Percentiles rank a stretch among this genome's conserved stretches.
phyloP scores from a whole-genome alignment of 176 grass and related monocot species.

The Cocos nucifera region DNA sequence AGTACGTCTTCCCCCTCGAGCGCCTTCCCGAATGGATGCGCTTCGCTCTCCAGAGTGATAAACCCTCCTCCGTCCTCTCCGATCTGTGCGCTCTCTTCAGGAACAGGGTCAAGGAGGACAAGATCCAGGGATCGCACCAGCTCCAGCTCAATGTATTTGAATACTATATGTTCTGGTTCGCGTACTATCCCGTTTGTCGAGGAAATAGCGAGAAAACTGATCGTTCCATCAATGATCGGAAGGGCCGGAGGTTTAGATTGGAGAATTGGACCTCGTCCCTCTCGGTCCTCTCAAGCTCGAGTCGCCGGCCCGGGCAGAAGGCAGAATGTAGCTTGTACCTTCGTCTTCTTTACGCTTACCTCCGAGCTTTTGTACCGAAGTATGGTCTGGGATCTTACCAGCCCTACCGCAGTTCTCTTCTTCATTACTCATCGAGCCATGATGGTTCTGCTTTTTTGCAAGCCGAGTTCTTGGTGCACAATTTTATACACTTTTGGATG shows the following conservation, averaged over 20 bases:
- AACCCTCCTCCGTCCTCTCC: constrained; percentile 15
- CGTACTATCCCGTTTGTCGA: constrained; percentile 59
- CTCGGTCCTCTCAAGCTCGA: constrained; percentile 26
- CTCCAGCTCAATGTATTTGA: constrained; percentile 72
- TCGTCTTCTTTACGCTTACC: constrained; percentile 65
- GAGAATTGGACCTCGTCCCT: constrained; percentile 64
- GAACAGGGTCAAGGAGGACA: constrained; percentile 36
- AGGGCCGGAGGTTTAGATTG: constrained; percentile 27
- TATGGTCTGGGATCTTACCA: constrained; percentile 14
- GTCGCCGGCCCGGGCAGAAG: constrained; percentile 33
- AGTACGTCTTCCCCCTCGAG: constrained; percentile 71
- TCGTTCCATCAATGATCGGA: not conserved
- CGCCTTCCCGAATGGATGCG: constrained; percentile 77
- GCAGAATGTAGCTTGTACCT: constrained; percentile 51
- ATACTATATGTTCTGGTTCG: constrained; percentile 98
- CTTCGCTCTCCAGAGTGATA: constrained; percentile 21
- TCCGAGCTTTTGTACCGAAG: constrained; percentile 54
- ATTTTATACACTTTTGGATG: constrained; percentile 82
- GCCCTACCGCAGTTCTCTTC: constrained; percentile 23
- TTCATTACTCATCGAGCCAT: constrained; percentile 24
- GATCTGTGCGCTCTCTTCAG: constrained; percentile 47
- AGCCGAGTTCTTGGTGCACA: constrained; percentile 57
- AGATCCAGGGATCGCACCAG: constrained; percentile 23
- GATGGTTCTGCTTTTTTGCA: constrained; percentile 23
- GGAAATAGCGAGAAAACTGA: constrained; percentile 9